Base-by-base conservation (phyloP, 345 rosid genomes). In the Orychophragmus violaceus region DNA sequence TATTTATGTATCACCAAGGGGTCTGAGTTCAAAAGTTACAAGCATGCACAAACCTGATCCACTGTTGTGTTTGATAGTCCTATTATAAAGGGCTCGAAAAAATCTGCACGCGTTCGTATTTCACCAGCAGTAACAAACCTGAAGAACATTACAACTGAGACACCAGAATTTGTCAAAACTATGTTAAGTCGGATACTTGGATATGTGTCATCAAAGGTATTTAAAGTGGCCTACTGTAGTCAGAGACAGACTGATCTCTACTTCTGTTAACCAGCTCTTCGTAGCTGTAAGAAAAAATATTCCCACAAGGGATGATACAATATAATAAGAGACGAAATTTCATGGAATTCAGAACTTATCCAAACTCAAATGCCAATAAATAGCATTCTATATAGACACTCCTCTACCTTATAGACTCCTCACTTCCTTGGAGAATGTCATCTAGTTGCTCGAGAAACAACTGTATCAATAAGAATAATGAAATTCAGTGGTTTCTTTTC, bases 71-170 rank as follows among this genome's bases (percentile, higher is more conserved):
- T 91, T 19, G 97, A 77, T 62, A 95, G 70, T 69, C 97, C 99
- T 74, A 84, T 48, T 62, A 95, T 77, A 57, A 95, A 95, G 42
- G 97, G 99, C 79, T 85, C 96, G 58, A 89, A 91, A 76, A 95
- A 95, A 16, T 87, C 91, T 0, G 91, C 75, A 42, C 96, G 97
- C 44, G 81, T 91, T 62, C 86, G 82, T 72, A 95, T 89, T 72
- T 95, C 97, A 41, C 95, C 97, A 69, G 99, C 80, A 51, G 97
- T 89, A 66, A 95, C 97, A 80, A 95, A 95, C 79, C 99, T 95
- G 84, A 95, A 89, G 81, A 95, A 95, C 99, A 95, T 95, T 62
- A 95, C 99, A 78, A 89, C 99, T 95, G 77, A 73, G 78, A 77
- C 76, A 79, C 80, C 68, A 71, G 74, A 68, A 50, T 37, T 19